Conservation (phyloP, 1,139 yeast genomes). For the Pichia sp. region DNA sequence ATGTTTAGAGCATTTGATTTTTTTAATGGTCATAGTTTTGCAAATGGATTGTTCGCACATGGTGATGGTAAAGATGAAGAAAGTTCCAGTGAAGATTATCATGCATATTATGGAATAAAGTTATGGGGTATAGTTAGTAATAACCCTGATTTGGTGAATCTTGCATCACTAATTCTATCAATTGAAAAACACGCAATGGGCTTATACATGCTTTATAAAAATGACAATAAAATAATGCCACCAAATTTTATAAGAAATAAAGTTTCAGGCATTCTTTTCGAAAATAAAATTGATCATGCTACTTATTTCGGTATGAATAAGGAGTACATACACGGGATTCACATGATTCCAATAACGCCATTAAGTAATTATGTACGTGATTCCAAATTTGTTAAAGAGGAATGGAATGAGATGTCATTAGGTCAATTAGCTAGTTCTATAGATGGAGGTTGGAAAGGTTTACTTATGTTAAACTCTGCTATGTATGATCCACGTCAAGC, state of each 20-base stretch:
- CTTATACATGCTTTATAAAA: slow-evolving; percentile 50
- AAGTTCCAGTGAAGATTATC: slow-evolving; percentile 70
- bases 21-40: slow-evolving; percentile 79
- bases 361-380: slow-evolving; percentile 70
- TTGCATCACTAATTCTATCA: slow-evolving; percentile 59
- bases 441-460: slow-evolving; percentile 83
- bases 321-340: slow-evolving; percentile 92
- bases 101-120: slow-evolving; percentile 64
- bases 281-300: slow-evolving; percentile 86
- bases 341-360: slow-evolving; percentile 88
- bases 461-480: slow-evolving; percentile 73
- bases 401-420: slow-evolving; percentile 58
- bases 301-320: slow-evolving; percentile 74
- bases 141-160: slow-evolving; percentile 44
- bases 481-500: slow-evolving; percentile 62
- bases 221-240: slow-evolving; percentile 52
- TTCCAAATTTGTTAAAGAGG: slow-evolving; percentile 66
- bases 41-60: slow-evolving; percentile 64
- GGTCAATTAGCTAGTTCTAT: slow-evolving; percentile 44
- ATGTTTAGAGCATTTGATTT: slow-evolving; percentile 72
- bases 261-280: slow-evolving; percentile 73
- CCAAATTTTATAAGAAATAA: slow-evolving; percentile 50
- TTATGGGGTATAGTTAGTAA: slow-evolving; percentile 60
- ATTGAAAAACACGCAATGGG: slow-evolving; percentile 53
- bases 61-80: slow-evolving; percentile 81